Base-by-base conservation (phyloP, 441 rosid genomes). In the Jatropha multifida region DNA sequence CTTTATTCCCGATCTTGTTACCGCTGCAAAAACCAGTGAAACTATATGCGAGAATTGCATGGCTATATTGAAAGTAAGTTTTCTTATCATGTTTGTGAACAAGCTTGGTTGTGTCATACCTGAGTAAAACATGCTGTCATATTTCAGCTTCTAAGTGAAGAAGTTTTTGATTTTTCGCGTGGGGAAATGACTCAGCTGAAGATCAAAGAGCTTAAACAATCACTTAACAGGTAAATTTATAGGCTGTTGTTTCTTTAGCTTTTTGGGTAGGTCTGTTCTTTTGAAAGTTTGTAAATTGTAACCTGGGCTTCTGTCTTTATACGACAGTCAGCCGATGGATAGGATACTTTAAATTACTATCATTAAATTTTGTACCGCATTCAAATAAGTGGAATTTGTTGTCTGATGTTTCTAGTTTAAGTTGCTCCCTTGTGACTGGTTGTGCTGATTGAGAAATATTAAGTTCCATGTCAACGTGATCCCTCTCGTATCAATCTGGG, bases 101-200 rank as follows among this genome's bases (percentile, higher is more conserved):
- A 20, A 40, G 15, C 23, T 55, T 60, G 44, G 46, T 75, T 72
- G 37, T 46, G 5, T 56, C 32, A 13, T 74, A 41, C 8, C 4
- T 52, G 38, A 49, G n/a, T 85, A 79, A 87, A 77, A 59, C 68
- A 42, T 60, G 26, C 52, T 69, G 26, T 76, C 63, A 52, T 27
- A 54, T 73, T 46, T 55, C 94, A 97, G 99, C 99, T 97, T 74
- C 82, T 97, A 56, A 97, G 99, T 70, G 99, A 97, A 86, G 99
- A 97, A 79, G 99, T 97, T 81, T 97, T 97, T 81, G 99, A 97
- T 88, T 97, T 97, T 85, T 97, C 99, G 67, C 88, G 98, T 76
- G 99, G 99, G 74, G 99, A 97, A 83, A 94, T 97, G 99, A 97
- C 98, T 68, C 99, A 86, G 74, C 97, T 81, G 85, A 97, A 94